Base-by-base conservation (phyloP, 2,329 filamentous ascomycete species). In the Arthrobotrys iridis region DNA sequence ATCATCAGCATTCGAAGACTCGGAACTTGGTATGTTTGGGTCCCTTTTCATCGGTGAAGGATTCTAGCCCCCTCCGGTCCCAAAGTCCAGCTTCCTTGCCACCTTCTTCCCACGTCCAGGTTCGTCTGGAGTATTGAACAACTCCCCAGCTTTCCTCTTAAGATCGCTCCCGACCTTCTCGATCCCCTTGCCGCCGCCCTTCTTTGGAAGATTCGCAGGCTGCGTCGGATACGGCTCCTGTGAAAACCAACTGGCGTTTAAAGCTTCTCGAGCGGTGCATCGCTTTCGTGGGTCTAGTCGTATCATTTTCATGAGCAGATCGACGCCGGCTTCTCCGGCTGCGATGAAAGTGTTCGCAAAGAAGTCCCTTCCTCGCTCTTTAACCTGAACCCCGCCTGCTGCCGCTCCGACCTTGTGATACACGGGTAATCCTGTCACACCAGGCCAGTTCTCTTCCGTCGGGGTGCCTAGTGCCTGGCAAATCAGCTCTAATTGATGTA, bases 371-470 rank as follows among this genome's bases (percentile, higher is more conserved):
- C 88, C 88, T 77, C 88, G 87, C 20, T 87, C 78, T 18, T 75
- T 75, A n/a, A 75, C 71, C 10, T 22, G 10, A 33, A 33, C 10
- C 10, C 28, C 28, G 10, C 28, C 28, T 4, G 28, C 28, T 0
- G 82, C 92, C 79, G 79, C 88, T 84, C 83, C 77, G 76, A 88
- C 86, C 66, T 83, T 82, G n/a, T 93, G 88, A 82, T 95, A 99
- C 73, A 90, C 90, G 11, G 89, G 88, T 8, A 99, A 85, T 77
- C 88, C 88, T 3, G 89, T 89, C 5, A 99, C 93, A 26, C 94
- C 94, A 0, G 95, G 93, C 95, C 95, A 99, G 81, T 93, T 94
- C 13, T 95, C 92, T 81, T 99, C 95, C 3, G 89, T 95, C 0
- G 95, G 95, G 0, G 93, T 96, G 70, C 95, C 95, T 77, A 98